phyloP scores from a whole-genome alignment of 2,329 filamentous ascomycete species.

The Blumeria hordei region DNA sequence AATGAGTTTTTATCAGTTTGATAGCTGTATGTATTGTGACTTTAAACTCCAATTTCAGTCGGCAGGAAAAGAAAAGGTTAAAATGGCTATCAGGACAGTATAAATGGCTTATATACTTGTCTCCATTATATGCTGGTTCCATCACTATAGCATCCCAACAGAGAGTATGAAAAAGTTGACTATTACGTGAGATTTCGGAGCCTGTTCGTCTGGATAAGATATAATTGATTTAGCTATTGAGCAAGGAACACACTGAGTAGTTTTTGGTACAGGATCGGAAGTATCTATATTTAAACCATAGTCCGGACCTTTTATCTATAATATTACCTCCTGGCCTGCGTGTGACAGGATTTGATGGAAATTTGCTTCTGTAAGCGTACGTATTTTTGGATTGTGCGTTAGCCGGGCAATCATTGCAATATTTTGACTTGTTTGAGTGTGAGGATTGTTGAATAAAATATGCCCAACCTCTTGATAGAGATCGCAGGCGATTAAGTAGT shows the following conservation, averaged over 20 bases:
- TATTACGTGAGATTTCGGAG: neutral
- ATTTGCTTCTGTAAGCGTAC: neutral
- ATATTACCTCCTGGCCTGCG: neutral
- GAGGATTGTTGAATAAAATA: neutral
- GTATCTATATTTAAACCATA: neutral
- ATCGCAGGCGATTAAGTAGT: neutral
- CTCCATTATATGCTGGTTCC: neutral
- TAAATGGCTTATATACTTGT: constrained; percentile 1
- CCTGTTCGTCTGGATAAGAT: neutral
- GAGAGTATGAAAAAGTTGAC: neutral
- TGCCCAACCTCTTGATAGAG: neutral
- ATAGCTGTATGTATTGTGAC: neutral
- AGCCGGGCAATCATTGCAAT: neutral
- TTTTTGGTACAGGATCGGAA: neutral
- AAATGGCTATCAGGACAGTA: constrained; percentile 1
- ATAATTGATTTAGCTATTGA: neutral
- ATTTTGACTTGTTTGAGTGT: neutral
- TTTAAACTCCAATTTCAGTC: neutral
- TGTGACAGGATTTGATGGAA: neutral
- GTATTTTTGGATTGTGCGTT: neutral
- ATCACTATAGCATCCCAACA: constrained; percentile 1
- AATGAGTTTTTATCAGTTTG: neutral
- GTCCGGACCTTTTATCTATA: neutral
- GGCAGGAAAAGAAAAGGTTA: neutral
- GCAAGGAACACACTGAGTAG: neutral